These are phyloP conservation scores for Discostella stelligera DNA, from an alignment of 352 stramenopile species.

Conservation along the genomic window DNA sequence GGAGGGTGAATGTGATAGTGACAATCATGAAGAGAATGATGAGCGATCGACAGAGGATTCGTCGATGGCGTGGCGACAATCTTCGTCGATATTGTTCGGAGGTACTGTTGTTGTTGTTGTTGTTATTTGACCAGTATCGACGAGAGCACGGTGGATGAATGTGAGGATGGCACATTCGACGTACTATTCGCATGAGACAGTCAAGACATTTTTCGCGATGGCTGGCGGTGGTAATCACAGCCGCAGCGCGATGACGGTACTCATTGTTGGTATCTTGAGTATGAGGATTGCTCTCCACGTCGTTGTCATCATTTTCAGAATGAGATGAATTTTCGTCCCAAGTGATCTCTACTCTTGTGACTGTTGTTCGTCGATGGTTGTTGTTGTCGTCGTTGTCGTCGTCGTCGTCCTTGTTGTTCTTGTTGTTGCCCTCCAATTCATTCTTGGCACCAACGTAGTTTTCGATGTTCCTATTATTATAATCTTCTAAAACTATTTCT, in stretches of 20 bases:
- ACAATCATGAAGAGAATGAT: conserved; percentile 58
- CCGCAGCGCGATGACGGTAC: not conserved
- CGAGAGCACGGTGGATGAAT: conserved; percentile 12
- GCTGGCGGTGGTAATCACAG: not conserved
- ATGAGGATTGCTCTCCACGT: not conserved
- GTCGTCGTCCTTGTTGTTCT: too few species aligned
- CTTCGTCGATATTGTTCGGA: not conserved
- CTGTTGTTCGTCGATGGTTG: not conserved
- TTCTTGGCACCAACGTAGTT: not conserved
- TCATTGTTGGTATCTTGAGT: not conserved
- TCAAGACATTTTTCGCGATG: not conserved
- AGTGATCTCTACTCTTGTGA: not conserved
- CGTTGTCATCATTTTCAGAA: not conserved
- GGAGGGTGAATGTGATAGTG: conserved; percentile 46
- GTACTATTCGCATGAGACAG: not conserved
- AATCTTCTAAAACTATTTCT: too few species aligned
- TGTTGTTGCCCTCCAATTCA: too few species aligned
- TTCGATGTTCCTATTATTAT: too few species aligned
- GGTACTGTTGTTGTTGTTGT: not conserved
- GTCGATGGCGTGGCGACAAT: conserved; percentile 20
- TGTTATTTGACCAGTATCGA: not conserved
- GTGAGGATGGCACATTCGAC: conserved; percentile 19
- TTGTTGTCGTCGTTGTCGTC: too few species aligned
- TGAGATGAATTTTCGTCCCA: not conserved
- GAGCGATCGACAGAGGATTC: conserved; percentile 34